Conservation (phyloP, 1,284 basidiomycete genomes). For the Pseudomicrostroma phylloplanum region DNA sequence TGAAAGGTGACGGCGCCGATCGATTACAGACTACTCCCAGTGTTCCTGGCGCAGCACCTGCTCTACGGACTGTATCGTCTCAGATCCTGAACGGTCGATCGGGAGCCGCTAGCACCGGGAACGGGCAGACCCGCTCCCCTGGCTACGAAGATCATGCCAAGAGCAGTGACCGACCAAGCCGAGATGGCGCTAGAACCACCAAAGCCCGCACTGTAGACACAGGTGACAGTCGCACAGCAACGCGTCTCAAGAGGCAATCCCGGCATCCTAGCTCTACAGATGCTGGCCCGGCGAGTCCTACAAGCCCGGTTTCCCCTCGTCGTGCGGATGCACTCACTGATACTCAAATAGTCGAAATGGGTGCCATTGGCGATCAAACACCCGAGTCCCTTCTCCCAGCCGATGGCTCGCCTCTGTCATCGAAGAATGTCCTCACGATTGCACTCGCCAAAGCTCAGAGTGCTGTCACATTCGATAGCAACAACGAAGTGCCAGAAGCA, state of each 20-base stretch:
- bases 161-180: not conserved
- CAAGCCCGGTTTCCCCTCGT: not conserved
- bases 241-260: not conserved
- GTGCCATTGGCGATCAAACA: conserved; percentile 25
- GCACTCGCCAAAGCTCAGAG: conserved; percentile 52
- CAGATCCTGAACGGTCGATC: too few species aligned
- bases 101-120: too few species aligned
- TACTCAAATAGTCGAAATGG: conserved; percentile 26
- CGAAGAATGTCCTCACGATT: conserved; percentile 52
- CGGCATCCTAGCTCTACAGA: not conserved
- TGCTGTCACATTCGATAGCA: conserved; percentile 52
- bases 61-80: too few species aligned
- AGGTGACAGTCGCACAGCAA: not conserved
- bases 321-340: conserved; percentile 27
- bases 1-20: not conserved
- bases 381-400: conserved; percentile 32
- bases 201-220: not conserved
- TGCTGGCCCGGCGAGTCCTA: not conserved
- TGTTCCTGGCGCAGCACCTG: too few species aligned
- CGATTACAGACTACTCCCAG: too few species aligned
- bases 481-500: conserved; percentile 51
- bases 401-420: conserved; percentile 35
- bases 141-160: not conserved
- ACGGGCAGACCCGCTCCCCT: too few species aligned
- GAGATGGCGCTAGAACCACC: not conserved